Evolutionary conservation across 306 rosid species (phyloP), one percentile per base, ranked within the genome.

Genomic region (Elaeagnus macrophylla): DNA sequence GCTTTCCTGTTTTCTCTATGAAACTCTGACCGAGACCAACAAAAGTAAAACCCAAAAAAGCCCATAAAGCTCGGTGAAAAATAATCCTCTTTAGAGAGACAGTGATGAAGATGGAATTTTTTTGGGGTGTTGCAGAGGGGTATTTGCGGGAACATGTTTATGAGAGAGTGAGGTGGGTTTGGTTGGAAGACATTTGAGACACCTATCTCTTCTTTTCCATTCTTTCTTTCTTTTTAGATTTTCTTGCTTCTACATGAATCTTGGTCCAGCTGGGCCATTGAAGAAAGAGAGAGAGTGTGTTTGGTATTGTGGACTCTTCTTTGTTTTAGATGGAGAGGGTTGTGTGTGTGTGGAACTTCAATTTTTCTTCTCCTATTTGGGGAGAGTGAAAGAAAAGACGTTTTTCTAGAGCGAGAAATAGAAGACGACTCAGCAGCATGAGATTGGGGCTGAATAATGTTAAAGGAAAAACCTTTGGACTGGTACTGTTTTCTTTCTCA

Each of bases 81-180:
- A 86, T 69, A 81, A 72, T 76, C 65, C 69, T 79, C 41, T 79
- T 74, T 80, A 74, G 89, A 75, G 62, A 71, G 79, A 87, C 80
- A 83, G 83, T 85, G 99, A 93, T 77, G 96, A 87, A 93, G 99
- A 93, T 78, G 81, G 95, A 79, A 69, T 73, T 71, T 86, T 81
- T 90, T 81, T 82, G n/a, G n/a, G n/a, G n/a, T n/a, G n/a, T 88
- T 80, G 96, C 99, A 91, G 99, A 84, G 81, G 99, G 99, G 99
- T 39, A 91, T 73, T 71, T 72, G 77, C 72, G 99, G 85, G 62
- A 86, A 70, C 81, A 79, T 81, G 59, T n/a, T 70, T 49, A 53
- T 75, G 66, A 59, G 80, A 45, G 74, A 68, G 80, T 70, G 70
- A 74, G 89, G 89, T 85, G 82, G 88, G 84, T 80, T 79, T 78